Evolutionary conservation across 2,329 filamentous ascomycete species (phyloP).

Genomic region (Periconia sp.): DNA sequence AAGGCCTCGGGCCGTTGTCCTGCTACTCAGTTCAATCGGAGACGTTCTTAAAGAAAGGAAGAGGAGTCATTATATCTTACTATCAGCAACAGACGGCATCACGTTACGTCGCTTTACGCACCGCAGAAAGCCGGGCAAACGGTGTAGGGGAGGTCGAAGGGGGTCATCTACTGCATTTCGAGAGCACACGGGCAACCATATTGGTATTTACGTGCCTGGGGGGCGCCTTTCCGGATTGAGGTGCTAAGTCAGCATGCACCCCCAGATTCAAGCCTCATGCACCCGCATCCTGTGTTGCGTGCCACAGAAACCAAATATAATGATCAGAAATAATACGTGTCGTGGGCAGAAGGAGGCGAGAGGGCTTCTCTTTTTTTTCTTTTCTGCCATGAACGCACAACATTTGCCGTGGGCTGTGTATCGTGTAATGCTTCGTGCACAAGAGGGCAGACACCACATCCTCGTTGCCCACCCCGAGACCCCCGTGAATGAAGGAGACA

Average conservation of each 20-base stretch:
- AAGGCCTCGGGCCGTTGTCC: slow-evolving; percentile 29
- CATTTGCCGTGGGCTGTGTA: background rate
- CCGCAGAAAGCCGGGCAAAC: slow-evolving; percentile 26
- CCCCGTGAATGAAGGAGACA: background rate
- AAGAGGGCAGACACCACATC: background rate
- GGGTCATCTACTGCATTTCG: slow-evolving; percentile 20
- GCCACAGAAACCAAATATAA: background rate
- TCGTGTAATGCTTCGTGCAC: too few relatives aligned
- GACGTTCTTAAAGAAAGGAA: slow-evolving; percentile 5
- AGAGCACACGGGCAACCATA: slow-evolving; percentile 10
- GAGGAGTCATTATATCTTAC: slow-evolving; percentile 18
- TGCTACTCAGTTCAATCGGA: slow-evolving; percentile 27
- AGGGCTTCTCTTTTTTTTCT: background rate
- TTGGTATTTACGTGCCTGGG: slow-evolving; percentile 25
- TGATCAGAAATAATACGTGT: too few relatives aligned
- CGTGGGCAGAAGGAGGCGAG: background rate
- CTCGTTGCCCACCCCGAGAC: background rate
- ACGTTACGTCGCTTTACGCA: slow-evolving; percentile 24
- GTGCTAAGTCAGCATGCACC: slow-evolving; percentile 23
- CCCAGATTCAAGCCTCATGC: background rate
- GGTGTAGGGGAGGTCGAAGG: slow-evolving; percentile 6
- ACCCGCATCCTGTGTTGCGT: background rate
- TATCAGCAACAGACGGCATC: slow-evolving; percentile 33
- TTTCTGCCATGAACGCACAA: background rate
- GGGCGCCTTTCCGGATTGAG: slow-evolving; percentile 25